Percentiles rank a stretch among this genome's conserved stretches.
Evolutionary conservation across 495 filamentous ascomycete genomes (phyloP).

Genomic region (Talaromyces trachyspermus): DNA sequence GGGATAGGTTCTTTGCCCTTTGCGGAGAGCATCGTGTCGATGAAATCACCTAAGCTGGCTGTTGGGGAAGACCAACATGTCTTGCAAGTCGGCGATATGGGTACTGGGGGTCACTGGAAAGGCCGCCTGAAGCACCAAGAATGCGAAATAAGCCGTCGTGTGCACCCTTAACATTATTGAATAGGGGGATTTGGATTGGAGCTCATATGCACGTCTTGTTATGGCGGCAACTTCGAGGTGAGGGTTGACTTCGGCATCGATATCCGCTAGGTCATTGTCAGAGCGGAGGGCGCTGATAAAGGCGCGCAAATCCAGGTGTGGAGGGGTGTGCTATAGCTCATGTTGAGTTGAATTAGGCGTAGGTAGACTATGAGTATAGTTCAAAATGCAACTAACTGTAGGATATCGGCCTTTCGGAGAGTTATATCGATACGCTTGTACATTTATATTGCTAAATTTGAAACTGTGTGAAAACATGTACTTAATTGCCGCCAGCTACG

Average conservation of each 20-base stretch:
- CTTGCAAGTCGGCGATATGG: conserved; percentile 28
- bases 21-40: conserved; percentile 23
- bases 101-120: conserved; percentile 18
- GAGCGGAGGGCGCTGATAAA: conserved; percentile 27
- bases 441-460: too few species aligned
- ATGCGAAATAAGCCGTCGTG: conserved; percentile 31
- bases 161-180: conserved; percentile 33
- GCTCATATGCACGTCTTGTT: conserved; percentile 29
- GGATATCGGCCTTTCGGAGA: too few species aligned
- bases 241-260: conserved; percentile 27
- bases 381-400: too few species aligned
- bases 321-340: too few species aligned
- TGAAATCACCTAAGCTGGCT: conserved; percentile 22
- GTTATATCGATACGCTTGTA: too few species aligned
- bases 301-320: conserved; percentile 26
- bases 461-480: too few species aligned
- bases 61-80: conserved; percentile 25
- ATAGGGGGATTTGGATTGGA: conserved; percentile 32
- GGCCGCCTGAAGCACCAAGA: conserved; percentile 25
- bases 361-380: too few species aligned
- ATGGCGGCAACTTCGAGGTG: conserved; percentile 33
- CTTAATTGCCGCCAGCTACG: too few species aligned
- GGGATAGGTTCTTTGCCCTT: conserved; percentile 14
- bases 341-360: too few species aligned
- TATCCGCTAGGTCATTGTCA: conserved; percentile 31